These are phyloP conservation scores for Rhizophlyctis rosea DNA, from an alignment of 192 early-diverging fungal species.

Conservation along the genomic window DNA sequence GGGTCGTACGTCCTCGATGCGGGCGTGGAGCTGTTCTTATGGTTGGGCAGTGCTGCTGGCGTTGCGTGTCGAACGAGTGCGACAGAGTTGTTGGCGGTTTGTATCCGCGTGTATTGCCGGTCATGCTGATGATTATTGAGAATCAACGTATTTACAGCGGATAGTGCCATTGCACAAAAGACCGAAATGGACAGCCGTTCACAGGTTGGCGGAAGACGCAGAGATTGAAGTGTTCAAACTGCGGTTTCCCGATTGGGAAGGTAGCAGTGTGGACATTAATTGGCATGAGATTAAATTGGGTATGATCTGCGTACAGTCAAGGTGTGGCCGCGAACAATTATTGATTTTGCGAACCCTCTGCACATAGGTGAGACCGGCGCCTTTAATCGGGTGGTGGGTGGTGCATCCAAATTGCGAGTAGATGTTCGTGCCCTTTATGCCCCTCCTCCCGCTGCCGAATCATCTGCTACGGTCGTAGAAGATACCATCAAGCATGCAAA, in stretches of 20 bases:
- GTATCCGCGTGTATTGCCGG: too few species aligned
- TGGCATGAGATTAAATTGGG: constrained; percentile 24
- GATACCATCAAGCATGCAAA: constrained; percentile 35
- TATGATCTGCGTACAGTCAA: constrained; percentile 11
- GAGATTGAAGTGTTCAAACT: constrained; percentile 53
- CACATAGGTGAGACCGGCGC: too few species aligned
- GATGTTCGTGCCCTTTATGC: constrained; percentile 50
- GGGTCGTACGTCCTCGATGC: constrained; percentile 47
- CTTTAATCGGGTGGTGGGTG: too few species aligned
- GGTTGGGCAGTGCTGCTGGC: constrained; percentile 41
- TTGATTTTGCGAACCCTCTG: too few species aligned
- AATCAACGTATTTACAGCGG: constrained; percentile 16
- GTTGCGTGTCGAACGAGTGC: constrained; percentile 18
- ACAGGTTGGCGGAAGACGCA: constrained; percentile 29
- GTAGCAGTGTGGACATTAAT: constrained; percentile 12
- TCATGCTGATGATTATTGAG: background rate
- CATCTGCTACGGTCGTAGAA: constrained; percentile 8
- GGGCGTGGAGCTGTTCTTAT: constrained; percentile 46
- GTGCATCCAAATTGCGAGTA: constrained; percentile 22
- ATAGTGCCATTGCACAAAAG: constrained; percentile 32
- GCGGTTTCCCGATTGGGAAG: constrained; percentile 48
- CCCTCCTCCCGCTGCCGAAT: constrained; percentile 18
- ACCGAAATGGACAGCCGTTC: constrained; percentile 41
- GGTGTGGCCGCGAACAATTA: background rate
- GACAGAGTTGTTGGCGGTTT: constrained; percentile 45